These are phyloP conservation scores for Umbilicaria muhlenbergii DNA, from an alignment of 495 filamentous ascomycete species.

Conservation along the genomic window DNA sequence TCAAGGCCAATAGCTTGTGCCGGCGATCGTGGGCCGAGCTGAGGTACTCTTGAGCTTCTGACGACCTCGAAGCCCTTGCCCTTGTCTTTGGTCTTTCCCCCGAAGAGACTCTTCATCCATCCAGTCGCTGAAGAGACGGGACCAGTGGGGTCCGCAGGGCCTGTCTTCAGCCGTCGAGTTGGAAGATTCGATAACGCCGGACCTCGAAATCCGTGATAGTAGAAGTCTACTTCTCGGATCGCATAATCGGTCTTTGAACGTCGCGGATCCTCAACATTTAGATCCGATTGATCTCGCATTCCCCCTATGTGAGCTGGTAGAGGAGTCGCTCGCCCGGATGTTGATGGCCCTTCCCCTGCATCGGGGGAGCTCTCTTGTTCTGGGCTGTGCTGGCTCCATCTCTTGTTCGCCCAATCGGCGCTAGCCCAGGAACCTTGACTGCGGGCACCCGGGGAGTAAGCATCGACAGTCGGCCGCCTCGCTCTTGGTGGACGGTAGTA, in stretches of 20 bases:
- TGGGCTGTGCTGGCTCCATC: conserved; percentile 19
- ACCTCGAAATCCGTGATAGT: conserved; percentile 71
- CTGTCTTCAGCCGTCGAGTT: conserved; percentile 74
- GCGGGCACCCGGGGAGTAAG: conserved; percentile 20
- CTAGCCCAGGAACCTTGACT: conserved; percentile 34
- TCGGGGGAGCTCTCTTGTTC: conserved; percentile 17
- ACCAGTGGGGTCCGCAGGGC: conserved; percentile 85
- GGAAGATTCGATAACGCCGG: conserved; percentile 72
- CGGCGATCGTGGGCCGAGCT: conserved; percentile 22
- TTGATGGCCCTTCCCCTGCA: conserved; percentile 29
- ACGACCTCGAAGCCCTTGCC: conserved; percentile 96
- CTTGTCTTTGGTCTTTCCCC: conserved; percentile 71
- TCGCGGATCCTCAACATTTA: conserved; percentile 26
- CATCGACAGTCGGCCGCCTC: conserved; percentile 42
- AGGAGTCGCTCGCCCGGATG: conserved; percentile 36
- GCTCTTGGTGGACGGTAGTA: conserved; percentile 76
- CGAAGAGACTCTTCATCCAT: conserved; percentile 69
- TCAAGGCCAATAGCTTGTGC: conserved; percentile 7
- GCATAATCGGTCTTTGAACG: conserved; percentile 65
- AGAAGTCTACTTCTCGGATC: conserved; percentile 85
- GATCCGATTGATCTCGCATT: conserved; percentile 38
- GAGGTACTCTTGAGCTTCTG: conserved; percentile 56
- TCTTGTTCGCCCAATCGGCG: conserved; percentile 34
- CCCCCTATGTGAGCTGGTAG: conserved; percentile 34
- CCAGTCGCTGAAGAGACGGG: conserved; percentile 76